Evolutionary conservation across 1,139 yeast genomes (phyloP).

Genomic region (Spathaspora sp.): DNA sequence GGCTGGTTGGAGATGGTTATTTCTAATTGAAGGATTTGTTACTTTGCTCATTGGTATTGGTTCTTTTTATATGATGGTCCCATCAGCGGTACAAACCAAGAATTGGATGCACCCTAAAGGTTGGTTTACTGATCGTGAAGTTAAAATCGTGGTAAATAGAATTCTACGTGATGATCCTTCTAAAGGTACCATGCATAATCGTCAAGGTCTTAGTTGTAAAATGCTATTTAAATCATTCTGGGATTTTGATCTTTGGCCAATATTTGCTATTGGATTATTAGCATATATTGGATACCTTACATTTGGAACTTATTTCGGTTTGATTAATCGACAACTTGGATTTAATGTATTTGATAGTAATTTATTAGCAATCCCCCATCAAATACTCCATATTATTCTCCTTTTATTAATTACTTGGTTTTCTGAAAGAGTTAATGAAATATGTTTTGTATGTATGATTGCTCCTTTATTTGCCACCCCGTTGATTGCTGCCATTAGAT

Average conservation of each 20-base stretch:
- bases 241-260: conserved; percentile 60
- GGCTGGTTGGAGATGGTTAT: conserved; percentile 51
- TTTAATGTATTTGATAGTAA: conserved; percentile 55
- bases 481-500: conserved; percentile 39
- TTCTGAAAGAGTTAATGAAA: conserved; percentile 34
- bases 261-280: conserved; percentile 49
- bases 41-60: conserved; percentile 29
- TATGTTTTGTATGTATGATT: conserved; percentile 30
- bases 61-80: conserved; percentile 34
- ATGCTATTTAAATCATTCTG: conserved; percentile 37
- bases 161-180: conserved; percentile 65
- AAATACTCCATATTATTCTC: conserved; percentile 34
- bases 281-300: conserved; percentile 44
- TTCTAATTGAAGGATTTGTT: conserved; percentile 32
- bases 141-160: conserved; percentile 34
- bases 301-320: conserved; percentile 47
- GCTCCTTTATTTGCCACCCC: conserved; percentile 40
- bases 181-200: conserved; percentile 65
- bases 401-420: conserved; percentile 36
- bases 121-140: conserved; percentile 39
- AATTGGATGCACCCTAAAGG: conserved; percentile 42
- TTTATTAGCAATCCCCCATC: conserved; percentile 51
- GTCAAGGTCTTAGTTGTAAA: conserved; percentile 47
- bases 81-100: conserved; percentile 43
- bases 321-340: conserved; percentile 52